Evolutionary conservation across 2,329 filamentous ascomycete species (phyloP), one percentile per base, ranked within the genome.

Genomic region (Esteya vermicola): DNA sequence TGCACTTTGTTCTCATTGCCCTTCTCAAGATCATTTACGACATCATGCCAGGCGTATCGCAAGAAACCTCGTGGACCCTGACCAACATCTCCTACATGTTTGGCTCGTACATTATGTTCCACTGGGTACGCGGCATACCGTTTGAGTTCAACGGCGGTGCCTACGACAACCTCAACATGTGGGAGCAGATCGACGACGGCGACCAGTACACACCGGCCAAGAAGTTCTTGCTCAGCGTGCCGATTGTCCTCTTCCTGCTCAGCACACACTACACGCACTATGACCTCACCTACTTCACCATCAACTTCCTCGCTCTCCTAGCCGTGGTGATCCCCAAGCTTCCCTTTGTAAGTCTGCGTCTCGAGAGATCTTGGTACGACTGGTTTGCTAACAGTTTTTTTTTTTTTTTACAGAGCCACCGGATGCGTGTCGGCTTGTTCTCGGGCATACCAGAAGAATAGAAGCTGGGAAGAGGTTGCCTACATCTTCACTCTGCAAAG

Each of bases 151-250:
- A 98, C 58, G 81, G 85, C 42, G 91, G 91, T 44, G 91, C 91
- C 51, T 98, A 96, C 62, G 91, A 98, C 70, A 96, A 98, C 61
- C 72, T 98, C 56, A 98, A 96, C 67, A 96, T 98, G 91, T 98
- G 91, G 91, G 91, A 98, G 67, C 91, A 98, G 65, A 98, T 98
- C 59, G 91, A 98, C 67, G 93, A 96, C 54, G 91, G 91, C 35
- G 91, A 91, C 52, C 91, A 98, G 61, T 98, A 96, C 66, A 98
- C 91, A 1, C 91, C 91, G 4, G 85, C 91, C 49, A 98, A 98
- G 71, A 98, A 98, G 63, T 98, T 98, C 56, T 70, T 98, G 44
- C 78, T 96, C 52, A 85, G 81, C 54, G 89, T 96, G 26, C 91
- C 91, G 30, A 93, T 98, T 52, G 73, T 88, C 48, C 72, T 98